These are phyloP conservation scores for Arctium lappa DNA, from an alignment of 129 eudicot species.

Conservation along the genomic window DNA sequence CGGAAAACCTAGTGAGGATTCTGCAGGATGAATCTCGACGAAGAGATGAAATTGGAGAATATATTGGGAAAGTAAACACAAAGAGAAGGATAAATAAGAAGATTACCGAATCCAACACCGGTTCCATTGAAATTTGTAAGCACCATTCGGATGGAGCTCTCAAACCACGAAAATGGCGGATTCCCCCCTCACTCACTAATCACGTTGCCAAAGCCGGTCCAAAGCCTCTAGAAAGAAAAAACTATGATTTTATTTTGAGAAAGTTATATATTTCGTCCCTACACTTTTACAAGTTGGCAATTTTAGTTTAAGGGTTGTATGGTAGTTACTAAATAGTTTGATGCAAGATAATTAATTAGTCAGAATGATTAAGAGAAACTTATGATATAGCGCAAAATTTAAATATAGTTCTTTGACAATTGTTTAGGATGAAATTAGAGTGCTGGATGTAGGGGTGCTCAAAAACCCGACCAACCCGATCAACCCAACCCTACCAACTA, in stretches of 20 bases:
- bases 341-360: too few relatives aligned
- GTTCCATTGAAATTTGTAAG: constrained; percentile 65
- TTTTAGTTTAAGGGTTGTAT: neutral
- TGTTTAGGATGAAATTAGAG: too few relatives aligned
- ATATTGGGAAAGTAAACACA: neutral
- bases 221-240: neutral
- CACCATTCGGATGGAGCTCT: constrained; percentile 39
- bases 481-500: too few relatives aligned
- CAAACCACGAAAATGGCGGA: constrained; percentile 10
- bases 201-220: neutral
- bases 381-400: too few relatives aligned
- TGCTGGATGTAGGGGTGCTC: too few relatives aligned
- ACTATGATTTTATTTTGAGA: neutral
- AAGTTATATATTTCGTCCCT: neutral
- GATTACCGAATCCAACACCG: constrained; percentile 71
- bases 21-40: neutral
- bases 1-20: neutral
- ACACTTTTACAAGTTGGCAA: neutral
- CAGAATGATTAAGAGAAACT: too few relatives aligned
- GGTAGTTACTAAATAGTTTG: too few relatives aligned
- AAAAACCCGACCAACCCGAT: too few relatives aligned
- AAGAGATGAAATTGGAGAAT: neutral
- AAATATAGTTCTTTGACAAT: too few relatives aligned
- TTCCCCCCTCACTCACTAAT: neutral
- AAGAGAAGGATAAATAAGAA: neutral